These are phyloP conservation scores for Phytomonas sp. DNA, from an alignment of 208 protist genomes.

Conservation along the genomic window DNA sequence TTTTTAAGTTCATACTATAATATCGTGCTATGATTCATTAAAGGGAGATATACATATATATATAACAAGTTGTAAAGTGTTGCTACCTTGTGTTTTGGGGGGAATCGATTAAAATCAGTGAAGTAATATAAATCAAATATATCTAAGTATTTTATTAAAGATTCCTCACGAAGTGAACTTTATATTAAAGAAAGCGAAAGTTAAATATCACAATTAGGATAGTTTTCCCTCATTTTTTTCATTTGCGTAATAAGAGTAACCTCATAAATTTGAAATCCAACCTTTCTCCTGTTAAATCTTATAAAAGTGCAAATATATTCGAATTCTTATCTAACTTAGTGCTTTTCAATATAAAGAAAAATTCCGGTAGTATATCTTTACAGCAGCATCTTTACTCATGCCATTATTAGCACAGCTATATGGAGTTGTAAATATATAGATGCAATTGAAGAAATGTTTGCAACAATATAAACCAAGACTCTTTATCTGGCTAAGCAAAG, in stretches of 20 bases:
- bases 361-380: no score
- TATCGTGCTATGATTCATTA: neutral
- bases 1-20: neutral
- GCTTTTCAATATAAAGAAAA: no score
- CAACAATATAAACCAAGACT: no score
- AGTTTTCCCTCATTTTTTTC: neutral
- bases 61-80: neutral
- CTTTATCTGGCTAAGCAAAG: no score
- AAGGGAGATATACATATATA: neutral
- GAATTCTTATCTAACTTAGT: no score
- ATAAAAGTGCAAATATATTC: no score
- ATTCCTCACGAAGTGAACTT: slow-evolving; percentile 10
- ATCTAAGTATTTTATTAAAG: slow-evolving; percentile 4
- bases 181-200: slow-evolving; percentile 8
- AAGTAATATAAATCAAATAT: slow-evolving; percentile 1
- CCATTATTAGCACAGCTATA: no score
- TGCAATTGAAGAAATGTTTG: no score
- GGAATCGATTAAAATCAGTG: slow-evolving; percentile 1
- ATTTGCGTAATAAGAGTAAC: neutral
- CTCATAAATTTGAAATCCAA: neutral
- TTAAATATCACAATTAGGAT: slow-evolving; percentile 3
- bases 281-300: no score
- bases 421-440: no score
- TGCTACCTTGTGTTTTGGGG: neutral
- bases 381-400: no score